These are phyloP conservation scores for Podaxis sp. DNA, from an alignment of 768 basidiomycete genomes.

Conservation along the genomic window DNA sequence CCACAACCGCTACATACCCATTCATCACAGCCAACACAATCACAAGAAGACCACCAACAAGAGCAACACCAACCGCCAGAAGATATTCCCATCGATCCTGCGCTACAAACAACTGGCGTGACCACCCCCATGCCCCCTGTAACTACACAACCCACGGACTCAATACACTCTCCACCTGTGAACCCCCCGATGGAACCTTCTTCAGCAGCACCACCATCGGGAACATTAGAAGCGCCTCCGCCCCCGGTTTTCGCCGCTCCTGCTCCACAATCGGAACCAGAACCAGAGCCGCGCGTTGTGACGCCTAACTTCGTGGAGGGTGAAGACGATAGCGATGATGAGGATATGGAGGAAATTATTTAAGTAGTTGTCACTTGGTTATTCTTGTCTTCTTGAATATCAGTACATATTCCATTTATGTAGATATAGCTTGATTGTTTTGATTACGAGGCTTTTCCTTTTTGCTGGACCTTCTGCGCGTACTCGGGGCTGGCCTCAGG, in stretches of 20 bases:
- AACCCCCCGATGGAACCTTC: not conserved
- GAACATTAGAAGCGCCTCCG: slow-evolving; percentile 2
- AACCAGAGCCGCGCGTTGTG: slow-evolving; percentile 1
- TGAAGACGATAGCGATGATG: slow-evolving; percentile 35
- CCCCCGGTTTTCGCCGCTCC: slow-evolving; percentile 6
- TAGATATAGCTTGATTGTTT: not conserved
- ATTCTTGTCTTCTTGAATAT: not conserved
- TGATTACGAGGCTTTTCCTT: not conserved
- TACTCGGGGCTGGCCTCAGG: no score
- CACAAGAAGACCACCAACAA: not conserved
- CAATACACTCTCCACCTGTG: not conserved
- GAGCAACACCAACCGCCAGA: slow-evolving; percentile 5
- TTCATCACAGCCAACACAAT: slow-evolving; percentile 3
- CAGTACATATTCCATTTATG: not conserved
- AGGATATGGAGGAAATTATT: slow-evolving; percentile 48
- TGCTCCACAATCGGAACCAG: slow-evolving; percentile 4
- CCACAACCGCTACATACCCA: not conserved
- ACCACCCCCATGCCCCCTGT: not conserved
- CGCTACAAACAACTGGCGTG: not conserved
- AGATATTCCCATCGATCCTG: not conserved
- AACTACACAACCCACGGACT: not conserved
- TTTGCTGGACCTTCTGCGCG: not conserved
- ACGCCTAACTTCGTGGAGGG: slow-evolving; percentile 19
- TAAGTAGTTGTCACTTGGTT: slow-evolving; percentile 19
- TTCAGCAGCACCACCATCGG: not conserved